These are phyloP conservation scores for Gastrodia elata DNA, from an alignment of 106 monocot genomes.

Conservation along the genomic window DNA sequence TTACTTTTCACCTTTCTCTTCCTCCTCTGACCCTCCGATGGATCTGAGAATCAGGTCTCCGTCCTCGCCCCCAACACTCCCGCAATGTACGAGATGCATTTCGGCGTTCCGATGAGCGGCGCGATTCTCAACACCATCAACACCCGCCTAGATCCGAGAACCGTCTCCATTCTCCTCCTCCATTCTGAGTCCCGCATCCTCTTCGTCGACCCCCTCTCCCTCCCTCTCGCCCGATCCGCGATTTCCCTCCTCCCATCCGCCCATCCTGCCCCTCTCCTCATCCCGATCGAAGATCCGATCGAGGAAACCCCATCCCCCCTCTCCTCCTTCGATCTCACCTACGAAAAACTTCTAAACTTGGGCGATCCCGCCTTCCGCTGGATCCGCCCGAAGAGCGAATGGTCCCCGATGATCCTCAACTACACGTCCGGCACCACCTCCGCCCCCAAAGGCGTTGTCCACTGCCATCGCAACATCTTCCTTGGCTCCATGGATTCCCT, in stretches of 20 bases:
- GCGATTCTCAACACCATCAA: slow-evolving; percentile 41
- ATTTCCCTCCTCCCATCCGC: slow-evolving; percentile 11
- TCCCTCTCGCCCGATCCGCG: slow-evolving; percentile 13
- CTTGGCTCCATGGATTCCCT: slow-evolving; percentile 37
- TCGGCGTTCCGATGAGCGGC: slow-evolving; percentile 60
- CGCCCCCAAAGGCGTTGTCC: slow-evolving; percentile 75
- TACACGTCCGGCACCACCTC: slow-evolving; percentile 90
- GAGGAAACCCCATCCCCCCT: slow-evolving; percentile 4
- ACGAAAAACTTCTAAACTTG: slow-evolving; percentile 35
- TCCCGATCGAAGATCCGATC: slow-evolving; percentile 30
- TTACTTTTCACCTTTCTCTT: background rate
- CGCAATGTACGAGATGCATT: slow-evolving; percentile 75
- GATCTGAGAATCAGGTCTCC: slow-evolving; percentile 17
- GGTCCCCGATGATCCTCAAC: slow-evolving; percentile 73
- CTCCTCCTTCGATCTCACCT: slow-evolving; percentile 9
- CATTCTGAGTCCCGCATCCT: slow-evolving; percentile 26
- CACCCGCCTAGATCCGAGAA: slow-evolving; percentile 29
- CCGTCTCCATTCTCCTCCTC: slow-evolving; percentile 27
- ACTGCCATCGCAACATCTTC: slow-evolving; percentile 70
- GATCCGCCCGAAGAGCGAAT: slow-evolving; percentile 50
- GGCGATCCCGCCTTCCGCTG: slow-evolving; percentile 57
- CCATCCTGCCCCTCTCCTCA: slow-evolving; percentile 11
- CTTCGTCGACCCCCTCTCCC: slow-evolving; percentile 24
- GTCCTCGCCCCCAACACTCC: slow-evolving; percentile 30
- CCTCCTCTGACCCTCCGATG: background rate